phyloP scores from a whole-genome alignment of 768 basidiomycete genomes.

The Baorangia bicolor region DNA sequence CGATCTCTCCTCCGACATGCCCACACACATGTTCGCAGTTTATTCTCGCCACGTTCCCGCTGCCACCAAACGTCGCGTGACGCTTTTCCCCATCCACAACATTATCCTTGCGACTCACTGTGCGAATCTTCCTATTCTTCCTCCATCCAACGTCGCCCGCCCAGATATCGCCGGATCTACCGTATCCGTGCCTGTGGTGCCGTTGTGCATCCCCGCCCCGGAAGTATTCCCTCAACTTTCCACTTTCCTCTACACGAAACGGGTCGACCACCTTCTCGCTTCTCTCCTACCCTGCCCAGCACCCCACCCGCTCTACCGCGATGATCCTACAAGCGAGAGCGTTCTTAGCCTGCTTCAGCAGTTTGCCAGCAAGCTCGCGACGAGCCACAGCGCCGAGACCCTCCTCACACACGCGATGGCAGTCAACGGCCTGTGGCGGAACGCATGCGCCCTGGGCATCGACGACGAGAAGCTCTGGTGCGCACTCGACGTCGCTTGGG shows the following conservation, averaged over 20 bases:
- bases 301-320: conserved; percentile 24
- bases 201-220: conserved; percentile 68
- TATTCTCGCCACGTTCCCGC: conserved; percentile 27
- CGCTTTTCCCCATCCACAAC: conserved; percentile 37
- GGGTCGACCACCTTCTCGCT: conserved; percentile 54
- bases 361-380: conserved; percentile 18
- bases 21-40: conserved; percentile 33
- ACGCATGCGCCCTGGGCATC: conserved; percentile 49
- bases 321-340: conserved; percentile 21
- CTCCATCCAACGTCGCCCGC: conserved; percentile 11
- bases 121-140: conserved; percentile 28
- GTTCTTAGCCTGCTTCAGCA: conserved; percentile 12
- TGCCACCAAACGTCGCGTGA: conserved; percentile 30
- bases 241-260: conserved; percentile 67
- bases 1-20: conserved; percentile 32
- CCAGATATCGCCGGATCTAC: conserved; percentile 19
- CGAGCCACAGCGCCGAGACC: conserved; percentile 13
- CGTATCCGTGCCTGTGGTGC: conserved; percentile 57
- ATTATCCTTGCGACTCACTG: conserved; percentile 35
- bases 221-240: conserved; percentile 66
- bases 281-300: conserved; percentile 55
- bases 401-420: conserved; percentile 37
- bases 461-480: conserved; percentile 47
- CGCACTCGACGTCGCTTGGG: conserved; percentile 51
- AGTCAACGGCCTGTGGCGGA: conserved; percentile 51